Percentiles rank a stretch among this genome's conserved stretches.
These are phyloP conservation scores for Adiantum capillusveneris DNA, from an alignment of 75 land plant genomes.

Conservation along the genomic window DNA sequence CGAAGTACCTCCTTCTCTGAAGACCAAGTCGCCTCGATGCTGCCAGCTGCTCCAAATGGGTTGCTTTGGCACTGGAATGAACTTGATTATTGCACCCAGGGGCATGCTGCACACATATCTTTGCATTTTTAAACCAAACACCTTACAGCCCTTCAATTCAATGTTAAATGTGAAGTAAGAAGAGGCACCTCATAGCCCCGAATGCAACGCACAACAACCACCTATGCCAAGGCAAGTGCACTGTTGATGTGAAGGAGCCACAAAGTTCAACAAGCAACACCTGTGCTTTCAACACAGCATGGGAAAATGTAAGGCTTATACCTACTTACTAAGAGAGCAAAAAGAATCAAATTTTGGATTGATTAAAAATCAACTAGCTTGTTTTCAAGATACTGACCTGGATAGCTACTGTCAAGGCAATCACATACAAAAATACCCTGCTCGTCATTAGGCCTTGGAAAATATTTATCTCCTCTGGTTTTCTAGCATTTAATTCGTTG, in stretches of 20 bases:
- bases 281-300: constrained; percentile 4
- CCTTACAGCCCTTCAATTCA: no score
- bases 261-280: constrained; percentile 26
- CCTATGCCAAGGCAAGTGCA: constrained; percentile 12
- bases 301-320: no score
- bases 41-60: constrained; percentile 32
- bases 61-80: constrained; percentile 65
- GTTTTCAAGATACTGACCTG: constrained; percentile 50
- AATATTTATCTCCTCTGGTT: constrained; percentile 75
- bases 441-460: constrained; percentile 62
- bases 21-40: constrained; percentile 3
- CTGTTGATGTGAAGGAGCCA: constrained; percentile 22
- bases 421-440: constrained; percentile 58
- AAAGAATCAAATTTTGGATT: no score
- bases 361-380: no score
- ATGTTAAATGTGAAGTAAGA: neutral
- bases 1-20: constrained; percentile 16
- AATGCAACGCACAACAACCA: constrained; percentile 23
- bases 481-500: constrained; percentile 88
- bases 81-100: constrained; percentile 62
- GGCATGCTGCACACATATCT: constrained; percentile 57
- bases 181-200: constrained; percentile 18
- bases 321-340: no score
- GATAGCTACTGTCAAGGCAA: constrained; percentile 43
- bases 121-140: no score